Conservation (phyloP, 2,329 filamentous ascomycete species). For the Colletotrichum cuscutae region DNA sequence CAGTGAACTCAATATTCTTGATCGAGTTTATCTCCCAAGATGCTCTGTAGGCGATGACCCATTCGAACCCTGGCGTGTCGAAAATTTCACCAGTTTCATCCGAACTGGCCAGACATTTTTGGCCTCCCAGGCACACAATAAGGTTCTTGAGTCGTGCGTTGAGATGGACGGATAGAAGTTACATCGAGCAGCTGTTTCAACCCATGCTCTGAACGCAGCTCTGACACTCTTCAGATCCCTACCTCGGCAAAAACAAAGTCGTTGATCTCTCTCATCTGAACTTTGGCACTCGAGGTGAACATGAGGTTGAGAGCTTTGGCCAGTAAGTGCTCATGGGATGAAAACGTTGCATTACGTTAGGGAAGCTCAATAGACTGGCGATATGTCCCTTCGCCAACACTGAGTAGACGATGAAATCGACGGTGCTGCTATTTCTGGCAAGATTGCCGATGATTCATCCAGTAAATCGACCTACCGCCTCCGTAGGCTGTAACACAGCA, state of each 20-base stretch:
- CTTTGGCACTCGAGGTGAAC: background rate
- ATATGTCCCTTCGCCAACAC: background rate
- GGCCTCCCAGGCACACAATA: slow-evolving; percentile 2
- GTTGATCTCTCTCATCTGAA: slow-evolving; percentile 14
- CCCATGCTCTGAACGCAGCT: background rate
- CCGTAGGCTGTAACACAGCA: background rate
- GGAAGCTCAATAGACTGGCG: background rate
- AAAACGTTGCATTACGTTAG: background rate
- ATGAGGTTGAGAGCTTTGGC: background rate
- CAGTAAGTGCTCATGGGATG: background rate
- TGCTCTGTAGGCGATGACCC: background rate
- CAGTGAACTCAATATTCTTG: background rate
- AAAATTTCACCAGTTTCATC: slow-evolving; percentile 10
- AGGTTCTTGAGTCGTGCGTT: slow-evolving; percentile 18
- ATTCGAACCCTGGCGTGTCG: background rate
- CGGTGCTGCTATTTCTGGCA: background rate
- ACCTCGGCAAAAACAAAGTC: background rate
- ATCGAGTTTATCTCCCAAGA: background rate
- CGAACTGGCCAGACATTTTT: slow-evolving; percentile 15
- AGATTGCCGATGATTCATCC: background rate
- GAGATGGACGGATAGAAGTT: slow-evolving; percentile 6
- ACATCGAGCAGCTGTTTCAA: slow-evolving; percentile 4
- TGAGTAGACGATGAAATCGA: background rate
- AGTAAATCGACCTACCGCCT: background rate
- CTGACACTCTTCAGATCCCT: slow-evolving; percentile 4